A percentile compares a stretch with the other conserved stretches of the same genome.
Evolutionary conservation across 305 asterid genomes (phyloP).

Genomic region (Euphrasia arctica): DNA sequence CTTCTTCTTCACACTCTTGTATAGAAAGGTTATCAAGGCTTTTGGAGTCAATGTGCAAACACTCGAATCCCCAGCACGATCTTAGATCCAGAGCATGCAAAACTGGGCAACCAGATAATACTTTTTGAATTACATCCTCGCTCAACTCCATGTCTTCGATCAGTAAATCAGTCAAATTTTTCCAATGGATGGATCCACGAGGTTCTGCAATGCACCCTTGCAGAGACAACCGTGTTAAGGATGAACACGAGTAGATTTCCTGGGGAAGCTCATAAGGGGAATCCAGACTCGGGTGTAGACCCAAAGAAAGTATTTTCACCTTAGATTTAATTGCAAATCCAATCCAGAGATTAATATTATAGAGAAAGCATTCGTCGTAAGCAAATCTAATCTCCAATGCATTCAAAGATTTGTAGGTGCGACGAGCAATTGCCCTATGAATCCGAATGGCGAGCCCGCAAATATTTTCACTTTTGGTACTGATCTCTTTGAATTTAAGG

Average conservation of each 20-base stretch:
- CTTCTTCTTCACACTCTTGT: neutral
- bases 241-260: neutral
- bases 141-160: neutral
- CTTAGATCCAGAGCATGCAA: neutral
- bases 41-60: conserved; percentile 1
- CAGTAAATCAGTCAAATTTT: neutral
- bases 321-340: neutral
- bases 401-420: neutral
- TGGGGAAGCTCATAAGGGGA: neutral
- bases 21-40: neutral
- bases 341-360: neutral
- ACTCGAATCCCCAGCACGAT: neutral
- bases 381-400: neutral
- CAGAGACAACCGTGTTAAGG: neutral
- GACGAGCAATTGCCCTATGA: neutral
- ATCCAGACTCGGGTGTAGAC: neutral
- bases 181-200: neutral
- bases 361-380: neutral
- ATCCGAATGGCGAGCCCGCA: neutral
- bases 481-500: neutral
- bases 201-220: neutral
- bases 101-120: neutral
- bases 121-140: neutral
- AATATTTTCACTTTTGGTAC: neutral
- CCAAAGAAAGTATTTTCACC: neutral